These are phyloP conservation scores for Diophrys sp. DNA, from an alignment of 73 alveolate genomes.

Conservation along the genomic window DNA sequence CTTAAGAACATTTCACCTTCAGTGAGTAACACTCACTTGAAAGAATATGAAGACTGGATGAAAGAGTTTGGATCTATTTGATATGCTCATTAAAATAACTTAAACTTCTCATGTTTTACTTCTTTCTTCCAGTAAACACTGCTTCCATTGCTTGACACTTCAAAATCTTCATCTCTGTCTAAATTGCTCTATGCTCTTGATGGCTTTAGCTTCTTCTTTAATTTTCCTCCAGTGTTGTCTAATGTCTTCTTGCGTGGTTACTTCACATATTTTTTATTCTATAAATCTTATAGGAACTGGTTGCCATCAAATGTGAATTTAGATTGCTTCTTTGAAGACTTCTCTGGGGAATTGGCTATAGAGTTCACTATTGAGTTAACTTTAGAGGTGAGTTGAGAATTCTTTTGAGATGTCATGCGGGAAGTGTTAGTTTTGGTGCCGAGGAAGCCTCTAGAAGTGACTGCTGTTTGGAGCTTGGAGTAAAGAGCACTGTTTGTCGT, in stretches of 20 bases:
- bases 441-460: neutral
- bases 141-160: too few species aligned
- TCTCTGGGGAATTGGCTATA: neutral
- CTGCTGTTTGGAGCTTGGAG: neutral
- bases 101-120: neutral
- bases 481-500: neutral
- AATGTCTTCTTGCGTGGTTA: too few species aligned
- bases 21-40: constrained; percentile 65
- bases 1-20: constrained; percentile 71
- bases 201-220: too few species aligned
- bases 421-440: neutral
- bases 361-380: neutral
- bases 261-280: neutral
- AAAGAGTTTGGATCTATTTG: constrained; percentile 81
- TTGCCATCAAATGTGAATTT: neutral
- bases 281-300: neutral
- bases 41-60: constrained; percentile 82
- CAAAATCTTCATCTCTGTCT: neutral
- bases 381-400: neutral
- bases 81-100: constrained; percentile 8
- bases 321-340: neutral
- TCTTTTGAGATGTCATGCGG: neutral
- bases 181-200: neutral
- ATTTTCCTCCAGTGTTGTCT: too few species aligned
- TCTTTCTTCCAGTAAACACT: neutral